Conservation (phyloP, 23 red algal species). For the Cyanidioschyzon merolae region DNA sequence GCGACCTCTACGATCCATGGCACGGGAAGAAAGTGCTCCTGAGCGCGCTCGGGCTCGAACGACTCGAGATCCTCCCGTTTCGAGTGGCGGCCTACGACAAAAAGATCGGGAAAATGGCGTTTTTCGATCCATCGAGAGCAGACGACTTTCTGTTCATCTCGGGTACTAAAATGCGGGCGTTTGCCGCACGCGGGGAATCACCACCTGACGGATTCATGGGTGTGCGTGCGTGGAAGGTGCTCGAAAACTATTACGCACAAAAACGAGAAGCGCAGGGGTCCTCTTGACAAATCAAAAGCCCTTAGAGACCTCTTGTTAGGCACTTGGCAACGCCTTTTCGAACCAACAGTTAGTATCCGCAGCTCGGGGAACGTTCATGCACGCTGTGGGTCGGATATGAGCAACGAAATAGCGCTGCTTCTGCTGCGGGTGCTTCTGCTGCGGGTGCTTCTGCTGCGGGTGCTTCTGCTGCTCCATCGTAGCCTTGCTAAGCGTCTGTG, state of each 20-base stretch:
- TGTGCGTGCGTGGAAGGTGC: conserved; percentile 72
- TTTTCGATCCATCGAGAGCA: conserved; percentile 84
- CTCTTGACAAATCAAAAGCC: no score
- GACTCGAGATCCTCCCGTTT: conserved; percentile 95
- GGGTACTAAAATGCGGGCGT: conserved; percentile 91
- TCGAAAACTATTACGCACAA: conserved; percentile 70
- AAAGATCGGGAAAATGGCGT: conserved; percentile 67
- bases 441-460: no score
- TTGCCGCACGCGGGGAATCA: conserved; percentile 54
- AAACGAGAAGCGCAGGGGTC: conserved; percentile 15
- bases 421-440: no score
- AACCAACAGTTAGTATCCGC: no score
- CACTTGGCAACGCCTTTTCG: no score
- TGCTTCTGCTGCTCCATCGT: no score
- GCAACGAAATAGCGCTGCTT: no score
- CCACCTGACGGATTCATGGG: conserved; percentile 96
- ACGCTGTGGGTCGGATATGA: no score
- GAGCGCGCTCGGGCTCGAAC: conserved; percentile 90
- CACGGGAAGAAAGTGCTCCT: conserved; percentile 93
- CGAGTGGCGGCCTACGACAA: conserved; percentile 93
- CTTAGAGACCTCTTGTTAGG: no score
- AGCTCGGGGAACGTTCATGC: no score
- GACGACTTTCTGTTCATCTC: conserved; percentile 98
- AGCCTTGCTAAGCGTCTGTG: no score
- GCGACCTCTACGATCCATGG: conserved; percentile 93